These are phyloP conservation scores for Pholiota conissans DNA, from an alignment of 768 basidiomycete genomes.

Conservation along the genomic window DNA sequence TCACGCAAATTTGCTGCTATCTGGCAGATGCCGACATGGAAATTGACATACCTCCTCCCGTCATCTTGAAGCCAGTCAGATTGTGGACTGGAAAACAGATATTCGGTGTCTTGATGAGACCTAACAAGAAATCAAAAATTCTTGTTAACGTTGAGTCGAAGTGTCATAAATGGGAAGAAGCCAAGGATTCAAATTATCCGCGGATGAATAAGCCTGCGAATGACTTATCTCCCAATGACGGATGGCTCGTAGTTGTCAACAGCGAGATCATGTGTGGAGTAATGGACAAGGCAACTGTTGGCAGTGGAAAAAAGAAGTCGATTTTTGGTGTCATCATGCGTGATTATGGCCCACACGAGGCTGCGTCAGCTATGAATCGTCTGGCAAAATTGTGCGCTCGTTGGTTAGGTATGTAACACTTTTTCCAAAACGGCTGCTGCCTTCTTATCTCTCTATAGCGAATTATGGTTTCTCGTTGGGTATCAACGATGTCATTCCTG, in stretches of 20 bases:
- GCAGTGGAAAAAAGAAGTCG: constrained; percentile 98
- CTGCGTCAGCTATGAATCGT: constrained; percentile 93
- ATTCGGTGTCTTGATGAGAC: constrained; percentile 96
- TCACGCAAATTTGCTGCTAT: constrained; percentile 96
- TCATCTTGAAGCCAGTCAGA: constrained; percentile 88
- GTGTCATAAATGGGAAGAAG: constrained; percentile 87
- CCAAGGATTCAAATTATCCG: constrained; percentile 61
- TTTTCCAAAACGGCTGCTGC: not conserved
- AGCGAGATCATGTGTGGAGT: constrained; percentile 99
- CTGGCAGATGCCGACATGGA: constrained; percentile 88
- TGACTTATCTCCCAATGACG: constrained; percentile 95
- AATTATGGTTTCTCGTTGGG: constrained; percentile 98
- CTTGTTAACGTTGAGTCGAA: constrained; percentile 95
- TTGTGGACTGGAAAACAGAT: constrained; percentile 99
- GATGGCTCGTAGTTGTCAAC: constrained; percentile 95
- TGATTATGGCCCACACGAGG: constrained; percentile 95
- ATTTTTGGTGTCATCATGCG: constrained; percentile 97
- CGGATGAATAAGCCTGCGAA: constrained; percentile 59
- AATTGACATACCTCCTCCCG: constrained; percentile 94
- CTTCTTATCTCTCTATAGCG: constrained; percentile 46
- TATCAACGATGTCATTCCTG: constrained; percentile 98
- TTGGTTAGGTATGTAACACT: constrained; percentile 68
- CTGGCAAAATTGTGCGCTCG: constrained; percentile 94
- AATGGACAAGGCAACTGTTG: constrained; percentile 98
- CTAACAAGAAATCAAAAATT: constrained; percentile 80